These are phyloP conservation scores for Fraxinus pennsylvanica DNA, from an alignment of 257 asterid genomes.

Conservation along the genomic window DNA sequence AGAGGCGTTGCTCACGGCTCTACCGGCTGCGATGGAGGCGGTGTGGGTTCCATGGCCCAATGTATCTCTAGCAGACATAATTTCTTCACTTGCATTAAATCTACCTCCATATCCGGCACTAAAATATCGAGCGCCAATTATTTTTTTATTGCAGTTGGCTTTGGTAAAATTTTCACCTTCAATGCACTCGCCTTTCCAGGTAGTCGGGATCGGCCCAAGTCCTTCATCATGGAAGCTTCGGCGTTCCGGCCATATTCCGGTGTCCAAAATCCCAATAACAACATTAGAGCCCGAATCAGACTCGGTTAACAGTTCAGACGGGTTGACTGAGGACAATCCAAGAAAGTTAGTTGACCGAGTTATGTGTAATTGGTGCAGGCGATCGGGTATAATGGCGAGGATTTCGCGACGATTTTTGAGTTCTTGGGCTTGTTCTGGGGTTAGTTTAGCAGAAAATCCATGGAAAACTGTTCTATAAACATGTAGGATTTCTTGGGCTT, in stretches of 20 bases:
- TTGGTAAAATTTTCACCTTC: constrained; percentile 56
- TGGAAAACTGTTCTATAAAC: constrained; percentile 71
- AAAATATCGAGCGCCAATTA: constrained; percentile 74
- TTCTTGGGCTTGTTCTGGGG: constrained; percentile 47
- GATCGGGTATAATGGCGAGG: constrained; percentile 62
- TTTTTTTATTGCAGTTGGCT: constrained; percentile 59
- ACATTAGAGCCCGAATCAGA: constrained; percentile 73
- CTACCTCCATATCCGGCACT: constrained; percentile 51
- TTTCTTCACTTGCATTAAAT: constrained; percentile 34
- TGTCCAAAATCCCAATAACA: constrained; percentile 69
- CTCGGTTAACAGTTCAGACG: constrained; percentile 45
- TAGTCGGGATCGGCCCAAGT: constrained; percentile 60
- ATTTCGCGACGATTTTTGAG: constrained; percentile 49
- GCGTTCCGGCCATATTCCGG: constrained; percentile 79
- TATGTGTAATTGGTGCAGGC: constrained; percentile 63
- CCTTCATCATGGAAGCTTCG: constrained; percentile 73
- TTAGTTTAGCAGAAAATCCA: constrained; percentile 70
- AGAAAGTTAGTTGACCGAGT: constrained; percentile 73
- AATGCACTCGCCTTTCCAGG: constrained; percentile 69
- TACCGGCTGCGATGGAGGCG: constrained; percentile 84
- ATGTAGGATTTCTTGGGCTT: constrained; percentile 45
- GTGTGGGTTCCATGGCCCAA: constrained; percentile 94
- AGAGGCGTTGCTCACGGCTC: constrained; percentile 69
- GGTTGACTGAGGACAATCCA: constrained; percentile 45
- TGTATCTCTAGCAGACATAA: constrained; percentile 61